Evolutionary conservation across 257 asterid genomes (phyloP).

Genomic region (Linaria vulgaris): DNA sequence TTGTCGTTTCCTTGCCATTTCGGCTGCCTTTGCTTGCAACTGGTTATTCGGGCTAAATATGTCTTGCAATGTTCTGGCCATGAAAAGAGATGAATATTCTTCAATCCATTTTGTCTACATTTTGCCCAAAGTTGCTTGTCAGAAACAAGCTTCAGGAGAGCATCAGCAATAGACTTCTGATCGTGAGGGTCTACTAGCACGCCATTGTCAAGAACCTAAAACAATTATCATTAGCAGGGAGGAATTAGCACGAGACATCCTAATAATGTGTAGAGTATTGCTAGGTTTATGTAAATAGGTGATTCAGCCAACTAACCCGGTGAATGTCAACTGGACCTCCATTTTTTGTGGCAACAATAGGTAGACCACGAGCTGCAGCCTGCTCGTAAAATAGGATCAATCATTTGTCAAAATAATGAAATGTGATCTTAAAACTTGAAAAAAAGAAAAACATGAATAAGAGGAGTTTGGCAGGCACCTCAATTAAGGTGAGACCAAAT

Average conservation of each 20-base stretch:
- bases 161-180: slow-evolving; percentile 64
- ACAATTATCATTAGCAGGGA: slow-evolving; percentile 26
- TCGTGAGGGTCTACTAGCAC: slow-evolving; percentile 69
- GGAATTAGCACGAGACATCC: slow-evolving; percentile 6
- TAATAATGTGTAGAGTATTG: neutral
- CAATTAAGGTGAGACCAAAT: slow-evolving; percentile 81
- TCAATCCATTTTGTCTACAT: slow-evolving; percentile 60
- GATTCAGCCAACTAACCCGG: slow-evolving; percentile 43
- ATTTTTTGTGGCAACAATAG: slow-evolving; percentile 79
- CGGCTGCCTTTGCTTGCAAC: slow-evolving; percentile 69
- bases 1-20: slow-evolving; percentile 56
- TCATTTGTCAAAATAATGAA: neutral
- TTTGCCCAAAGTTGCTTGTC: slow-evolving; percentile 72
- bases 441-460: slow-evolving; percentile 3
- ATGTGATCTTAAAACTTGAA: neutral
- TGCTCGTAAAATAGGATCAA: slow-evolving; percentile 28
- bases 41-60: slow-evolving; percentile 58
- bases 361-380: slow-evolving; percentile 91
- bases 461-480: slow-evolving; percentile 40
- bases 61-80: slow-evolving; percentile 86
- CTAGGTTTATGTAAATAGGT: neutral
- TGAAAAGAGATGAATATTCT: slow-evolving; percentile 67
- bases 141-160: slow-evolving; percentile 67
- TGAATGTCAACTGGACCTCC: slow-evolving; percentile 93
- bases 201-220: slow-evolving; percentile 72